Percentiles rank a stretch among this genome's conserved stretches.
phyloP scores from a whole-genome alignment of 2,329 filamentous ascomycete genomes.

The Phyllosticta paracitricarpa region DNA sequence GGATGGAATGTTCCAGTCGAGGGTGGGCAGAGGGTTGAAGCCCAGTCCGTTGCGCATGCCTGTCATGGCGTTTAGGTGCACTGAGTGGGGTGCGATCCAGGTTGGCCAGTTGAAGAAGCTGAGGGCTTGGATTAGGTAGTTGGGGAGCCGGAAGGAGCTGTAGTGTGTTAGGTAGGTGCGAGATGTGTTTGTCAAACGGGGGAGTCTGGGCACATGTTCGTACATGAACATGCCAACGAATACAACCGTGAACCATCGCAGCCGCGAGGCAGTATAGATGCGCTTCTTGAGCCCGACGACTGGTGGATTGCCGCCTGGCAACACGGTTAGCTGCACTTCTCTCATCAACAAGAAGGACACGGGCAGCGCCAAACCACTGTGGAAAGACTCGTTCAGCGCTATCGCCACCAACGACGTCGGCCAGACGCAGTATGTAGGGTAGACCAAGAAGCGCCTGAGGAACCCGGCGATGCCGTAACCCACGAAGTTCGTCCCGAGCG shows the following conservation, averaged over 20 bases:
- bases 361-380: conserved; percentile 65
- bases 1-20: conserved; percentile 54
- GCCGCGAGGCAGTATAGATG: conserved; percentile 54
- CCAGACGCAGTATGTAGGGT: conserved; percentile 12
- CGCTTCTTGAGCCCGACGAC: conserved; percentile 37
- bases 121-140: conserved; percentile 58
- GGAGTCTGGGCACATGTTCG: conserved; percentile 6
- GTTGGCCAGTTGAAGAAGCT: conserved; percentile 63
- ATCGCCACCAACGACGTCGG: conserved; percentile 12
- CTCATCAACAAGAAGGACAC: conserved; percentile 52
- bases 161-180: too few relatives aligned
- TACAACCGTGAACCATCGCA: conserved; percentile 55
- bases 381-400: conserved; percentile 24
- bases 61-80: conserved; percentile 62
- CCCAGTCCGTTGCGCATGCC: conserved; percentile 59
- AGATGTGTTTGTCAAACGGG: not conserved
- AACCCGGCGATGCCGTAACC: conserved; percentile 19
- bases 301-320: conserved; percentile 40
- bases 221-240: conserved; percentile 39
- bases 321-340: conserved; percentile 50
- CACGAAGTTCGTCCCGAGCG: conserved; percentile 57
- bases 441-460: conserved; percentile 20
- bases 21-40: conserved; percentile 56
- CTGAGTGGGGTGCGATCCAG: conserved; percentile 56
- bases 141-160: conserved; percentile 33